Conservation (phyloP, 225 moss, liverwort and hornwort genomes). For the Bryum argenteum region DNA sequence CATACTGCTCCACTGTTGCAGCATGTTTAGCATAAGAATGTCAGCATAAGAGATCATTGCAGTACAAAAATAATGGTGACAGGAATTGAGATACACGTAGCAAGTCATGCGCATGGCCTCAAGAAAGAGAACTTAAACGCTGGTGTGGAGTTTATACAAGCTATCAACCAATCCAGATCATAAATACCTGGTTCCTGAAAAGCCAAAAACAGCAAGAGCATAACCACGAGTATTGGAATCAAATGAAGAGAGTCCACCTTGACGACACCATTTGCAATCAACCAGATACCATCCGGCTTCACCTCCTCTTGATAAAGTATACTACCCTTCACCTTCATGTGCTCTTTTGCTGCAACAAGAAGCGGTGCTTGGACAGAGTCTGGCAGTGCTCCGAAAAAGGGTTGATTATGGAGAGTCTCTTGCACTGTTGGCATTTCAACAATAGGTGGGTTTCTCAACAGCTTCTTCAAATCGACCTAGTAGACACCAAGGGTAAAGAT, state of each 20-base stretch:
- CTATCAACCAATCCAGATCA: no score
- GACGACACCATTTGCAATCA: conserved; percentile 70
- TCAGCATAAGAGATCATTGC: background rate
- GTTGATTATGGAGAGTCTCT: conserved; percentile 57
- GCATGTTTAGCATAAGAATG: background rate
- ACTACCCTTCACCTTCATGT: conserved; percentile 52
- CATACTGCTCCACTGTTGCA: conserved; percentile 59
- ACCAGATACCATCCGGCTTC: conserved; percentile 65
- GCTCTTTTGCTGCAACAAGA: conserved; percentile 51
- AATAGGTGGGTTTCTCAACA: conserved; percentile 63
- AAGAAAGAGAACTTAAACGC: background rate
- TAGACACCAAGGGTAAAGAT: background rate
- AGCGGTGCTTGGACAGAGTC: conserved; percentile 39
- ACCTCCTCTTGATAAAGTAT: conserved; percentile 51
- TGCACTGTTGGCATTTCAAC: conserved; percentile 59
- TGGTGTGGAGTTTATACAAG: background rate
- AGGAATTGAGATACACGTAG: background rate
- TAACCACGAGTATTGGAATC: background rate
- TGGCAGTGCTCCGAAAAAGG: conserved; percentile 71
- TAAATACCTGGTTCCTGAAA: no score
- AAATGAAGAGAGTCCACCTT: conserved; percentile 44
- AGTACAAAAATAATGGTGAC: background rate
- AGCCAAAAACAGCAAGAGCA: no score
- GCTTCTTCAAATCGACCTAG: conserved; percentile 78
- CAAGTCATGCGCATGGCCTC: background rate